Evolutionary conservation across 177 flowering plant genomes (phyloP).

Genomic region (Tripterygium wilfordii): DNA sequence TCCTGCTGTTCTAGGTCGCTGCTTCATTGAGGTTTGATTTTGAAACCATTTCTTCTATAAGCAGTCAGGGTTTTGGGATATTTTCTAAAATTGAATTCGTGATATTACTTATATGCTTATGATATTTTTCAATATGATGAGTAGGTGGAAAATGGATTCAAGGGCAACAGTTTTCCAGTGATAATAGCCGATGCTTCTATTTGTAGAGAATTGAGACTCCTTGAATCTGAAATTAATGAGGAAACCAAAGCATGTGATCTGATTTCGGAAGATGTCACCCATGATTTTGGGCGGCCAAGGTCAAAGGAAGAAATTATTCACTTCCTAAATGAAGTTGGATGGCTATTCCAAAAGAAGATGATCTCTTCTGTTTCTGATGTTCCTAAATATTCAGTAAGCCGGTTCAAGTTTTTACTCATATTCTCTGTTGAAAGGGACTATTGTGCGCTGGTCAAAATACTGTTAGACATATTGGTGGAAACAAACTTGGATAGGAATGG

Average conservation of each 20-base stretch:
- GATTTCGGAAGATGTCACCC: constrained; percentile 27
- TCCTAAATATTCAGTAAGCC: constrained; percentile 35
- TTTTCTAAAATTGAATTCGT: too few species aligned
- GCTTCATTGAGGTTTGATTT: constrained; percentile 75
- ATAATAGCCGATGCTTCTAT: constrained; percentile 76
- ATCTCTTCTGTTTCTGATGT: constrained; percentile 14
- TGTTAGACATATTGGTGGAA: constrained; percentile 62
- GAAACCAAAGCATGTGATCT: constrained; percentile 23
- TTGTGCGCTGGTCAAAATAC: constrained; percentile 56
- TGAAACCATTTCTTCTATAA: background rate
- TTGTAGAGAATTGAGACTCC: constrained; percentile 67
- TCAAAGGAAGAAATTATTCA: constrained; percentile 61
- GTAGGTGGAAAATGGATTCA: constrained; percentile 88
- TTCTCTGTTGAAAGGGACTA: constrained; percentile 76
- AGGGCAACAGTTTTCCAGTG: constrained; percentile 78
- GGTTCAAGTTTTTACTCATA: constrained; percentile 63
- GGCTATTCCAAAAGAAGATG: constrained; percentile 70
- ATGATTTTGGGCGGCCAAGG: constrained; percentile 31
- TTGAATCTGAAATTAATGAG: constrained; percentile 59
- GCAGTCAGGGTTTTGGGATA: too few species aligned
- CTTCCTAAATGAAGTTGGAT: constrained; percentile 89
- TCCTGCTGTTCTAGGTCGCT: constrained; percentile 54
- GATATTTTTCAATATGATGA: background rate
- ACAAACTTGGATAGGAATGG: constrained; percentile 26
- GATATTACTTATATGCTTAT: background rate